These are phyloP conservation scores for Avicennia marina DNA, from an alignment of 257 asterid species.

Conservation along the genomic window DNA sequence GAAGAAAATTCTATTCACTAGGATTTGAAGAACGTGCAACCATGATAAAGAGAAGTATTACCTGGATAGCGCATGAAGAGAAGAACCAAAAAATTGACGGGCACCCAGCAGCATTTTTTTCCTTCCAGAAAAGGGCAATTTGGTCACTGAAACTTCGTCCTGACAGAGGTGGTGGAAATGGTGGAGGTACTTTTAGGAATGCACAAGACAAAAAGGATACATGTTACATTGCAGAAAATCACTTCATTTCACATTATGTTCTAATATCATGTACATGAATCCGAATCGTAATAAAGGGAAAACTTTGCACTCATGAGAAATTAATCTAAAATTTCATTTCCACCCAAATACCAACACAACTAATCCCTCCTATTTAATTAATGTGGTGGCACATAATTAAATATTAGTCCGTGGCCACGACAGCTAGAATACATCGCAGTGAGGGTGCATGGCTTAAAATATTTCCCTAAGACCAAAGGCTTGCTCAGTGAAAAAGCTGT, in stretches of 20 bases:
- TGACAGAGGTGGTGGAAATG: constrained; percentile 82
- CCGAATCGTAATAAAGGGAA: not conserved
- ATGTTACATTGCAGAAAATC: constrained; percentile 18
- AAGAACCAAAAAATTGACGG: constrained; percentile 83
- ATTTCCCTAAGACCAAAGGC: no score
- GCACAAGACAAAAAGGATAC: constrained; percentile 28
- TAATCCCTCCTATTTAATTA: not conserved
- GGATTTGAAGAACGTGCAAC: constrained; percentile 14
- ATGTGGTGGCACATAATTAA: not conserved
- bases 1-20: not conserved
- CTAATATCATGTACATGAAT: not conserved
- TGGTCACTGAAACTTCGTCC: constrained; percentile 62
- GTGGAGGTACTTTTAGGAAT: constrained; percentile 75
- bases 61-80: constrained; percentile 68
- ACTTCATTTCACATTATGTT: not conserved
- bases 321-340: not conserved
- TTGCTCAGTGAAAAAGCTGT: no score
- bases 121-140: constrained; percentile 55
- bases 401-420: not conserved
- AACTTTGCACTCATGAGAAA: not conserved
- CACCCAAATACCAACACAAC: not conserved
- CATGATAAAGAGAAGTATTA: constrained; percentile 27
- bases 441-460: not conserved
- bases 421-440: not conserved
- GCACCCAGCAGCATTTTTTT: constrained; percentile 66